Conservation (phyloP, 306 rosid genomes). For the Lupinus albus region DNA sequence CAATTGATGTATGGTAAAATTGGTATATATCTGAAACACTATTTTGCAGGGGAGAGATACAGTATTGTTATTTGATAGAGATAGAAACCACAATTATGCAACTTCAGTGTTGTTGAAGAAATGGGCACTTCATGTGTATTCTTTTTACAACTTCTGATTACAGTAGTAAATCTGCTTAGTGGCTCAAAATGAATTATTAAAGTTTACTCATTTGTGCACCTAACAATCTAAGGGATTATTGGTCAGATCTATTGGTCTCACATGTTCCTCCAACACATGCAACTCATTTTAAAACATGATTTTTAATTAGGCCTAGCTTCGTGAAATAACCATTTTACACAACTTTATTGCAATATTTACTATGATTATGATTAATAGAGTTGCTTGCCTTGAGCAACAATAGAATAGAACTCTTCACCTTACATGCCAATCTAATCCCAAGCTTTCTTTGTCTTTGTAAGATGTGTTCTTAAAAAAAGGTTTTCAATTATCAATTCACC, state of each 20-base stretch:
- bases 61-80: too few species aligned
- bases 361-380: conserved; percentile 16
- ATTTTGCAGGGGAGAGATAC: too few species aligned
- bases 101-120: conserved; percentile 56
- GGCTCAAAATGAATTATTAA: not conserved
- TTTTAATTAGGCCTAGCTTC: not conserved
- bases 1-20: too few species aligned
- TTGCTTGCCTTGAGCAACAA: conserved; percentile 39
- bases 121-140: conserved; percentile 48
- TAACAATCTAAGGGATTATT: conserved; percentile 58
- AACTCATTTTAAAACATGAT: conserved; percentile 33
- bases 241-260: conserved; percentile 71
- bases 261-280: conserved; percentile 60
- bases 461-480: not conserved
- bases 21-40: too few species aligned
- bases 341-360: not conserved
- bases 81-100: too few species aligned
- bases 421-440: conserved; percentile 41
- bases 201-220: conserved; percentile 12
- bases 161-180: not conserved
- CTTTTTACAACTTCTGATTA: conserved; percentile 1
- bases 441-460: conserved; percentile 14
- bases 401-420: conserved; percentile 30
- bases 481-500: too few species aligned
- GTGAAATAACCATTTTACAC: too few species aligned